Conservation (phyloP, 306 rosid species). For the Acacia crassicarpa region DNA sequence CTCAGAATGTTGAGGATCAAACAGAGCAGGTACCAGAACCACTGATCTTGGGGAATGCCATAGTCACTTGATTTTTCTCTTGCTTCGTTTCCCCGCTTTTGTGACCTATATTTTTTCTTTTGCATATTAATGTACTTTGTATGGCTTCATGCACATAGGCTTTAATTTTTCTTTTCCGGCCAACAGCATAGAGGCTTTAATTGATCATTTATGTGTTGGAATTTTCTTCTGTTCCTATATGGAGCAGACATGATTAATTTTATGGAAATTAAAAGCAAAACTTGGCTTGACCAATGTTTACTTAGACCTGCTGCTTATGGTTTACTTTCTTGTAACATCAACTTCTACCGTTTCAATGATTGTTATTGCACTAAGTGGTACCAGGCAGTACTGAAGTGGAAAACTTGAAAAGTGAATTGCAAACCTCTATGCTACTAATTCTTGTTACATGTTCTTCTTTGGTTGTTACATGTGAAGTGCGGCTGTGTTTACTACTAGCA, state of each 20-base stretch:
- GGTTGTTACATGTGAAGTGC: not conserved
- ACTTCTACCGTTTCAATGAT: not conserved
- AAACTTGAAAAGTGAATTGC: not conserved
- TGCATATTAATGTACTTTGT: not conserved
- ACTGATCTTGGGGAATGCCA: not conserved
- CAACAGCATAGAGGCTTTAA: not conserved
- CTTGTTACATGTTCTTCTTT: not conserved
- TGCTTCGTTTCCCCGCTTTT: not conserved
- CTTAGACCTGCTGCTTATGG: not conserved
- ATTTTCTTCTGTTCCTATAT: not conserved
- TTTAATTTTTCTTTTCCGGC: too few relatives aligned
- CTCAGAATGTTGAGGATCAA: constrained; percentile 82
- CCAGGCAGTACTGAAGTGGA: not conserved
- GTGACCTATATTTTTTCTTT: not conserved
- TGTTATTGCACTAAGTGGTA: not conserved
- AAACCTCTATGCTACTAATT: not conserved
- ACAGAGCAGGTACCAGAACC: constrained; percentile 77
- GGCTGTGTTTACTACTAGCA: not conserved
- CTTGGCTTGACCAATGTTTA: not conserved
- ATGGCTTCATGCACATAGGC: not conserved
- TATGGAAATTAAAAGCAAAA: not conserved
- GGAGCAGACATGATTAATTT: not conserved
- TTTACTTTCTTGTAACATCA: not conserved
- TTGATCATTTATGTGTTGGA: not conserved
- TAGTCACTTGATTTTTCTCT: not conserved